A percentile compares a stretch with the other conserved stretches of the same genome.
Conservation (phyloP, 352 stramenopile species). For the Globisporangium uncinulatum region DNA sequence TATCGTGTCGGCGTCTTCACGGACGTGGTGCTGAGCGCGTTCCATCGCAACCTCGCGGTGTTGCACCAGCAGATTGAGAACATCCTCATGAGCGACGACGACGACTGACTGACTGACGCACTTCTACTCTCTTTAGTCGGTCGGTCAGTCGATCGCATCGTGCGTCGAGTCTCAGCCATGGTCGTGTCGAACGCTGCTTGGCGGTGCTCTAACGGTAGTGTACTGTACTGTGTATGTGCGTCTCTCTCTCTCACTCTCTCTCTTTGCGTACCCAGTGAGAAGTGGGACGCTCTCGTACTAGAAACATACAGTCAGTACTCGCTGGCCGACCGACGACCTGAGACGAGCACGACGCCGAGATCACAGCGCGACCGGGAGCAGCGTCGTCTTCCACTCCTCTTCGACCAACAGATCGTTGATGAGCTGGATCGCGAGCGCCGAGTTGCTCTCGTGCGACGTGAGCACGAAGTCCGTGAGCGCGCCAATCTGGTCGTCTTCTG, state of each 20-base stretch:
- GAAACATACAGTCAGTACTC: too few species aligned
- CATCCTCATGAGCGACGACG: not conserved
- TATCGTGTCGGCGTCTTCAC: conserved; percentile 4
- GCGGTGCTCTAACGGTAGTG: too few species aligned
- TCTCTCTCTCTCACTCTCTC: too few species aligned
- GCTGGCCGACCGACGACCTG: too few species aligned
- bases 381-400: conserved; percentile 34
- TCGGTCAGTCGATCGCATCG: too few species aligned
- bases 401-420: conserved; percentile 33
- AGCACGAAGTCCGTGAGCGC: conserved; percentile 34
- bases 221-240: too few species aligned
- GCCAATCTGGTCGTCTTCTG: conserved; percentile 27
- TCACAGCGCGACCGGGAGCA: conserved; percentile 9
- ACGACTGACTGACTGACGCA: too few species aligned
- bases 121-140: too few species aligned
- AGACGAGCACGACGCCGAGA: not conserved
- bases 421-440: conserved; percentile 20
- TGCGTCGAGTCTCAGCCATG: too few species aligned
- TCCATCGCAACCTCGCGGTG: conserved; percentile 5
- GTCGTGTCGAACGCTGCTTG: too few species aligned
- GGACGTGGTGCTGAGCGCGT: conserved; percentile 6
- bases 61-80: conserved; percentile 7
- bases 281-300: too few species aligned
- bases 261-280: too few species aligned
- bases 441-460: conserved; percentile 24